Conservation (phyloP, 2,329 filamentous ascomycete genomes). For the Aspergillus fijiensis region DNA sequence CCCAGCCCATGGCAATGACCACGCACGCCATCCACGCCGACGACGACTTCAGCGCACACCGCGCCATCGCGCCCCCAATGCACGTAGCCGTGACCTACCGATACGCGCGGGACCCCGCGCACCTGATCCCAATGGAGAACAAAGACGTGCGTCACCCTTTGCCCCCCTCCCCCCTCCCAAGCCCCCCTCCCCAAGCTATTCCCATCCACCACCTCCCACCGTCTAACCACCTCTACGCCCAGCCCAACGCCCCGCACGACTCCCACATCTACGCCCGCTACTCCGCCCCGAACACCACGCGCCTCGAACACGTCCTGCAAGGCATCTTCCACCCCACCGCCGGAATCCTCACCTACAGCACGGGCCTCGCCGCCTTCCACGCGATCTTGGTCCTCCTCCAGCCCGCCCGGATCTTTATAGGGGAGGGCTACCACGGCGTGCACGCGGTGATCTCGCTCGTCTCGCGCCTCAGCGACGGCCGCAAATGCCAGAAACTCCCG, state of each 20-base stretch:
- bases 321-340: background rate
- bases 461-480: conserved; percentile 7
- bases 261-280: background rate
- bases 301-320: background rate
- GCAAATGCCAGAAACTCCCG: conserved; percentile 57
- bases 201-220: background rate
- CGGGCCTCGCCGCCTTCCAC: conserved; percentile 47
- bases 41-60: background rate
- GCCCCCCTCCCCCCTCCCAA: background rate
- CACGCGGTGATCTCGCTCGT: conserved; percentile 67
- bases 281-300: background rate
- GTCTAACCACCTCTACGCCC: background rate
- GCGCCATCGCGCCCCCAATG: background rate
- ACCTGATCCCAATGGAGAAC: background rate
- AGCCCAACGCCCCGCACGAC: background rate
- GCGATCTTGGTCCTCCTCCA: conserved; percentile 77
- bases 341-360: conserved; percentile 47
- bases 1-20: background rate
- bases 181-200: background rate
- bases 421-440: conserved; percentile 85
- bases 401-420: conserved; percentile 77
- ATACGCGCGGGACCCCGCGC: background rate
- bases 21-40: background rate
- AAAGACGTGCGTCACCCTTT: background rate
- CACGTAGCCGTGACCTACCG: background rate